Evolutionary conservation across 176 grass and related monocot species (phyloP).

Genomic region (Secale cereale): DNA sequence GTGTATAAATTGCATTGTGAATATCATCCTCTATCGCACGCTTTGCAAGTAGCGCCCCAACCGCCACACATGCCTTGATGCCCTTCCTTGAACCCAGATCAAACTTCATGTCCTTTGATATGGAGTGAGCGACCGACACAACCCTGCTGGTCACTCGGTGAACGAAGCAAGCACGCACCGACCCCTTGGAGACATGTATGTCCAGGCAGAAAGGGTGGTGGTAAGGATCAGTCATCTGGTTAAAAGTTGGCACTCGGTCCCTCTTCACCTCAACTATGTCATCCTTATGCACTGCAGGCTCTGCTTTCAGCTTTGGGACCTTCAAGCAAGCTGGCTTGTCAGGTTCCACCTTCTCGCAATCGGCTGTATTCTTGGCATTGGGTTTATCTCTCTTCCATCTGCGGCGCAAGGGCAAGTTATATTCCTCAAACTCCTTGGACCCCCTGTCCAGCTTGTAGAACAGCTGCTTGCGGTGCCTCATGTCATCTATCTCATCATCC

Average conservation of each 20-base stretch:
- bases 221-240: conserved; percentile 64
- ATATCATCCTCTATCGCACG: conserved; percentile 71
- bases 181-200: conserved; percentile 72
- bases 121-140: conserved; percentile 62
- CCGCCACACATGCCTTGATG: conserved; percentile 51
- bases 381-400: conserved; percentile 16
- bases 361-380: conserved; percentile 27
- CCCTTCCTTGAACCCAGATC: conserved; percentile 66
- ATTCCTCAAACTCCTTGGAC: conserved; percentile 66
- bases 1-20: conserved; percentile 67
- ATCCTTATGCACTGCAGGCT: neutral
- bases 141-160: conserved; percentile 68
- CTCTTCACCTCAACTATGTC: conserved; percentile 34
- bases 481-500: conserved; percentile 61
- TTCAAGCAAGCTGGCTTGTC: neutral
- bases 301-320: conserved; percentile 8
- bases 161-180: conserved; percentile 70
- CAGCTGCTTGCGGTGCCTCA: conserved; percentile 58
- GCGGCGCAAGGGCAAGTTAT: conserved; percentile 39
- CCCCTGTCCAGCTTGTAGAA: conserved; percentile 64
- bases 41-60: conserved; percentile 57
- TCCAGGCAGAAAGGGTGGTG: conserved; percentile 76
- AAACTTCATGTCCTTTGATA: conserved; percentile 83
- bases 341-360: conserved; percentile 30
- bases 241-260: conserved; percentile 50